Conservation (phyloP, 2,329 filamentous ascomycete genomes). For the Alternaria novae-zelandiae region DNA sequence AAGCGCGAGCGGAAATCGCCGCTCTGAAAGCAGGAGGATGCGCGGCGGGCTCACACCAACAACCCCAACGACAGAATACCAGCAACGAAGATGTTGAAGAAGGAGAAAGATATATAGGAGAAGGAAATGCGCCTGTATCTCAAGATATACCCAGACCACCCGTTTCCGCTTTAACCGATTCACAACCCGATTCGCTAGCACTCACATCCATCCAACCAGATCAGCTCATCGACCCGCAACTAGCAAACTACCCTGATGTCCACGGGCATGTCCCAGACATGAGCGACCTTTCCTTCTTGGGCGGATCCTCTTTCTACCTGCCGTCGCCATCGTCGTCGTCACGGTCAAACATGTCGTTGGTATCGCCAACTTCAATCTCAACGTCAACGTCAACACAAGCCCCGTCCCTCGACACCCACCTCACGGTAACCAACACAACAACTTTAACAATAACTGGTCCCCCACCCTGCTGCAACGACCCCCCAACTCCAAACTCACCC, state of each 20-base stretch:
- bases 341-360: too few relatives aligned
- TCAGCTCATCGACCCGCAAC: slow-evolving; percentile 2
- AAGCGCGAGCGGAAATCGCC: slow-evolving; percentile 35
- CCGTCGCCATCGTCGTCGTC: not conserved
- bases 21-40: slow-evolving; percentile 14
- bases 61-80: not conserved
- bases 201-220: not conserved
- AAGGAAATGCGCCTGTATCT: not conserved
- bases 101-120: not conserved
- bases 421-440: not conserved
- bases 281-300: slow-evolving; percentile 17
- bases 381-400: not conserved
- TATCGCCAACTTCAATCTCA: not conserved
- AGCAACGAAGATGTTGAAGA: not conserved
- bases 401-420: not conserved
- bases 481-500: not conserved
- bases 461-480: slow-evolving; percentile 36
- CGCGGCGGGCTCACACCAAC: too few relatives aligned
- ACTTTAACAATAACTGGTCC: slow-evolving; percentile 11
- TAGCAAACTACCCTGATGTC: slow-evolving; percentile 10
- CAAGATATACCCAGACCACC: not conserved
- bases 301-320: not conserved
- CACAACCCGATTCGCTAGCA: slow-evolving; percentile 1
- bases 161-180: not conserved
- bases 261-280: not conserved